phyloP scores from a whole-genome alignment of 805 yeast genomes.

The Zygoascus tannicola region DNA sequence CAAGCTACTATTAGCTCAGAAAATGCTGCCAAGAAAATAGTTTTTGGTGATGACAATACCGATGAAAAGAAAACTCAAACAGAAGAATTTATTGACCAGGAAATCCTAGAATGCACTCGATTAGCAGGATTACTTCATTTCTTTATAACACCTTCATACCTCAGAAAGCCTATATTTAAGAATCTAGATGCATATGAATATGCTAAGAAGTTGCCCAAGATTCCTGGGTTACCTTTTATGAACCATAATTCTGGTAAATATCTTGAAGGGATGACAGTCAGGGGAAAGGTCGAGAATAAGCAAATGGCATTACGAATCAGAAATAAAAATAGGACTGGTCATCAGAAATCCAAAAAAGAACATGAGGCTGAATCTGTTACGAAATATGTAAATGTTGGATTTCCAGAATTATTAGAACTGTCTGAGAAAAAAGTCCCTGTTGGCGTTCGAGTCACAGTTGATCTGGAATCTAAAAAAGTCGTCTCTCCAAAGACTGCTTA shows the following conservation, averaged over 20 bases:
- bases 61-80: constrained; percentile 11
- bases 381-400: constrained; percentile 70
- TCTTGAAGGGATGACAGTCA: constrained; percentile 57
- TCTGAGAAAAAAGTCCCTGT: constrained; percentile 51
- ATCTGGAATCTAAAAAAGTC: constrained; percentile 47
- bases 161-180: constrained; percentile 56
- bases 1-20: constrained; percentile 12
- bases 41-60: constrained; percentile 26
- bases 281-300: constrained; percentile 12
- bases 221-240: constrained; percentile 71
- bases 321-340: constrained; percentile 21
- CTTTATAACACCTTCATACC: constrained; percentile 78
- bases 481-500: constrained; percentile 69
- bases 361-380: constrained; percentile 49
- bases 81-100: constrained; percentile 13
- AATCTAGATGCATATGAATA: constrained; percentile 37
- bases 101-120: constrained; percentile 34
- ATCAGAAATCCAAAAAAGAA: constrained; percentile 39
- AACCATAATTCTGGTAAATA: constrained; percentile 35
- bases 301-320: constrained; percentile 16
- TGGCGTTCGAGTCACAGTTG: constrained; percentile 75
- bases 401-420: constrained; percentile 47
- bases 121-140: constrained; percentile 67
- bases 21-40: constrained; percentile 30
- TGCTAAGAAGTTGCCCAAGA: constrained; percentile 62